Evolutionary conservation across 495 filamentous ascomycete species (phyloP).

Genomic region (Parmelia sp.): DNA sequence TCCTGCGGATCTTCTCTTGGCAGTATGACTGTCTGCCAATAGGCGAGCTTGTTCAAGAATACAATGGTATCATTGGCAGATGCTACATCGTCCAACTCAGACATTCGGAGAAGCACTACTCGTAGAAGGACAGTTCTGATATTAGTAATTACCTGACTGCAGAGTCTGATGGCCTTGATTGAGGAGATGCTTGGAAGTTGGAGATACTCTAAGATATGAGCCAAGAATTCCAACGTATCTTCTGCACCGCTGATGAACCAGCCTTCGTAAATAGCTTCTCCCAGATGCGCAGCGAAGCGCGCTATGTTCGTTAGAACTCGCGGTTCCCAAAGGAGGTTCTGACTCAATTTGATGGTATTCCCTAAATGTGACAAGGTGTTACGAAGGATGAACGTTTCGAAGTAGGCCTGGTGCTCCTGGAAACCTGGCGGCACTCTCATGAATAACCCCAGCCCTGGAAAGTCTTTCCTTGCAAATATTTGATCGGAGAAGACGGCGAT

Average conservation of each 20-base stretch:
- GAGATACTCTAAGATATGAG: conserved; percentile 75
- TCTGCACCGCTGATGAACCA: conserved; percentile 88
- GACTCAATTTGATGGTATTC: conserved; percentile 62
- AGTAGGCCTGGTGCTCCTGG: conserved; percentile 87
- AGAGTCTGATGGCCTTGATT: conserved; percentile 81
- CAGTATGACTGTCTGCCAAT: conserved; percentile 93
- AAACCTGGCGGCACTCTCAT: conserved; percentile 88
- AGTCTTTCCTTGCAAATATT: conserved; percentile 76
- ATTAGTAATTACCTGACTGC: conserved; percentile 66
- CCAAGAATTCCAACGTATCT: conserved; percentile 78
- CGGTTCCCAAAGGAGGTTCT: conserved; percentile 69
- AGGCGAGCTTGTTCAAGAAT: conserved; percentile 76
- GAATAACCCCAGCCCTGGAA: conserved; percentile 80
- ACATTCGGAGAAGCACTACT: conserved; percentile 70
- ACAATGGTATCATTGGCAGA: conserved; percentile 52
- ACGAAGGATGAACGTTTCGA: conserved; percentile 81
- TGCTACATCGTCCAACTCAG: conserved; percentile 65
- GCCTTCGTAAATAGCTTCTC: conserved; percentile 88
- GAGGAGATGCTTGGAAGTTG: conserved; percentile 75
- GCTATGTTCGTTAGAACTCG: conserved; percentile 79
- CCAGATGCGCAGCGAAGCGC: conserved; percentile 69
- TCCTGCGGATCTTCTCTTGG: conserved; percentile 66
- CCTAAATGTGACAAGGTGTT: conserved; percentile 65
- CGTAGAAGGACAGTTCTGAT: conserved; percentile 71
- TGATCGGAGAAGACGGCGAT: conserved; percentile 77